Percentiles rank a stretch among this genome's conserved stretches.
Conservation (phyloP, 768 basidiomycete species). For the Pulveroboletus ravenelii region DNA sequence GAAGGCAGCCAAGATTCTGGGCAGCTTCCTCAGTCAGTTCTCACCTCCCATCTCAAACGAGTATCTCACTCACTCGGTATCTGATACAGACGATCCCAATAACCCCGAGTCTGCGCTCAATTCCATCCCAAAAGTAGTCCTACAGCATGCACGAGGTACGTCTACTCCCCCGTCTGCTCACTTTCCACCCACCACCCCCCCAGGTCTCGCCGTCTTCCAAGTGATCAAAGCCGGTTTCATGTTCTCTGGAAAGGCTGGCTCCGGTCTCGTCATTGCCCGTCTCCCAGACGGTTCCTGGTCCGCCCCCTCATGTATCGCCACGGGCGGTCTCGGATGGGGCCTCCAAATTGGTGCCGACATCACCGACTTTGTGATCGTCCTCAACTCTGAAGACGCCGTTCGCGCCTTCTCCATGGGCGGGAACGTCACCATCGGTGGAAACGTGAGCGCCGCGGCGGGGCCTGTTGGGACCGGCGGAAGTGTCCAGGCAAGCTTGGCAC, state of each 20-base stretch:
- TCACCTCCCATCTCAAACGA: not conserved
- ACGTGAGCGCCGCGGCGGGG: constrained; percentile 79
- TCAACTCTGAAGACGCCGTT: constrained; percentile 95
- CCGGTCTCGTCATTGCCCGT: constrained; percentile 87
- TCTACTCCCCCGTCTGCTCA: not conserved
- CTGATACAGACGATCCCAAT: constrained; percentile 69
- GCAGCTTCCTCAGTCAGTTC: constrained; percentile 78
- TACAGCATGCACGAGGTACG: constrained; percentile 83
- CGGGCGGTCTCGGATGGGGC: constrained; percentile 91
- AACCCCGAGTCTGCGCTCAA: constrained; percentile 90
- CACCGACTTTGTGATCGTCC: constrained; percentile 93
- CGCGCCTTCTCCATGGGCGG: constrained; percentile 93
- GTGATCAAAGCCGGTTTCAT: constrained; percentile 93
- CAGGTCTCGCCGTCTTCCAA: constrained; percentile 92
- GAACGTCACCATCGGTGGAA: constrained; percentile 93
- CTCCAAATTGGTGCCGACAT: constrained; percentile 95
- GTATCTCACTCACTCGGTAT: not conserved
- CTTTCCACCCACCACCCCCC: too few species aligned
- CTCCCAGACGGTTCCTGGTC: constrained; percentile 95
- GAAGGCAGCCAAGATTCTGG: constrained; percentile 89
- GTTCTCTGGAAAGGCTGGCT: constrained; percentile 92
- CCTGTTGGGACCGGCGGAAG: constrained; percentile 94
- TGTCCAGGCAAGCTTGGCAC: constrained; percentile 80
- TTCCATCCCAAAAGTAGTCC: constrained; percentile 86
- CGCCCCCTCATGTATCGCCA: constrained; percentile 95